phyloP scores from a whole-genome alignment of 805 yeast species.

The Ogataea methylovora region DNA sequence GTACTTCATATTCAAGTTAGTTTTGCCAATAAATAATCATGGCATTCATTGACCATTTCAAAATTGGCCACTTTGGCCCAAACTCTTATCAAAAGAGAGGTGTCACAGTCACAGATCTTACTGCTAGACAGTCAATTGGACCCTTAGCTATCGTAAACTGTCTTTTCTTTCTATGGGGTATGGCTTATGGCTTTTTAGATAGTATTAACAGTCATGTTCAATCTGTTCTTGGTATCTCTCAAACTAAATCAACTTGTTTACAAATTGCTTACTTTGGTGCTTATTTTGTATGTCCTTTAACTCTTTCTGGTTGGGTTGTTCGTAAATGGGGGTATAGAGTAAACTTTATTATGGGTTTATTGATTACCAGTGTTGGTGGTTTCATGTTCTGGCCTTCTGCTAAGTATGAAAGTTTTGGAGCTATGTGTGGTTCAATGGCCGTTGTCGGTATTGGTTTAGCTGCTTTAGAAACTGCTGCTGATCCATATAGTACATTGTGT shows the following conservation, averaged over 20 bases:
- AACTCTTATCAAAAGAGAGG: constrained; percentile 8
- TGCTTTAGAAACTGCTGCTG: constrained; percentile 8
- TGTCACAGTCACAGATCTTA: constrained; percentile 6
- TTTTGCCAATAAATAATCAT: background rate
- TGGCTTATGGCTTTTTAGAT: constrained; percentile 8
- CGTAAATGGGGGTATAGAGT: constrained; percentile 7
- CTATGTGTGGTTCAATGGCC: constrained; percentile 8
- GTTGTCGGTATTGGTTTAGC: constrained; percentile 9
- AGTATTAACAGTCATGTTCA: constrained; percentile 8
- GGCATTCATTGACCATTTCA: background rate
- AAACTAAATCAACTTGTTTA: constrained; percentile 5
- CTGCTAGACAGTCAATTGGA: constrained; percentile 4
- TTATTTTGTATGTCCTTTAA: constrained; percentile 7
- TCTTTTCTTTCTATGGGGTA: constrained; percentile 9
- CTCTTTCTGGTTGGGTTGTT: constrained; percentile 4
- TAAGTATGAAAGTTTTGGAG: constrained; percentile 6
- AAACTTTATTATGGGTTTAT: constrained; percentile 5
- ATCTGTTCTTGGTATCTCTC: constrained; percentile 6
- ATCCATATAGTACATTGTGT: constrained; percentile 6
- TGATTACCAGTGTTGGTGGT: constrained; percentile 6
- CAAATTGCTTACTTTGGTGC: constrained; percentile 10
- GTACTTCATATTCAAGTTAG: background rate
- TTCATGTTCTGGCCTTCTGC: constrained; percentile 10
- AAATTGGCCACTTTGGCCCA: constrained; percentile 8
- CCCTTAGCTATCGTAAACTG: constrained; percentile 6